A percentile compares a stretch with the other conserved stretches of the same genome.
Evolutionary conservation across 805 yeast genomes (phyloP).

Genomic region (Kluyveromyces siamensis): DNA sequence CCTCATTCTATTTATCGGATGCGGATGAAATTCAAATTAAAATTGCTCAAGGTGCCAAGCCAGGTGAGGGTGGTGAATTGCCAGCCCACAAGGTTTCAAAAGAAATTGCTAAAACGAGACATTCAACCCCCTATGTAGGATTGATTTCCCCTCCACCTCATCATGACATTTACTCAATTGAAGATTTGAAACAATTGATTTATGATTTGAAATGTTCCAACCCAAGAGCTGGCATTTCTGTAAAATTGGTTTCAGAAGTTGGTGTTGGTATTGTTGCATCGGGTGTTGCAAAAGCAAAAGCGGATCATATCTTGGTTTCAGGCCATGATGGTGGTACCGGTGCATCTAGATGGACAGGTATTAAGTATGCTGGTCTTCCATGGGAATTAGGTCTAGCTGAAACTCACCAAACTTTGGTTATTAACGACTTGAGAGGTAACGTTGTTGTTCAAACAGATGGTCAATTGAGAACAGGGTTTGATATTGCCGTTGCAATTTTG

Average conservation of each 20-base stretch:
- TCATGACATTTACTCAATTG: slow-evolving; percentile 96
- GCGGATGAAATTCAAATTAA: slow-evolving; percentile 97
- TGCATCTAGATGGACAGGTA: slow-evolving; percentile 96
- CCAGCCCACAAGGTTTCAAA: slow-evolving; percentile 89
- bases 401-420: slow-evolving; percentile 92
- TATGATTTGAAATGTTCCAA: slow-evolving; percentile 95
- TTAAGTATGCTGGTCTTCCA: slow-evolving; percentile 94
- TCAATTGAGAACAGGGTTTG: slow-evolving; percentile 94
- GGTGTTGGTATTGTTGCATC: slow-evolving; percentile 99
- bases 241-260: slow-evolving; percentile 92
- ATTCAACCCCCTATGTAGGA: slow-evolving; percentile 95
- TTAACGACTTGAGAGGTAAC: slow-evolving; percentile 92
- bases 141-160: slow-evolving; percentile 98
- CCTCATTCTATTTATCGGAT: slow-evolving; percentile 87
- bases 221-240: slow-evolving; percentile 95
- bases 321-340: slow-evolving; percentile 99
- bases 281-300: slow-evolving; percentile 98
- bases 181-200: slow-evolving; percentile 92
- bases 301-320: slow-evolving; percentile 89
- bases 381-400: slow-evolving; percentile 99
- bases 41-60: slow-evolving; percentile 99
- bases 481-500: slow-evolving; percentile 90
- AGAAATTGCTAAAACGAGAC: slow-evolving; percentile 88
- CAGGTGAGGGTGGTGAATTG: slow-evolving; percentile 99
- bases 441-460: slow-evolving; percentile 98